phyloP scores from a whole-genome alignment of 805 yeast genomes.

The Gaillardinia entomophila region DNA sequence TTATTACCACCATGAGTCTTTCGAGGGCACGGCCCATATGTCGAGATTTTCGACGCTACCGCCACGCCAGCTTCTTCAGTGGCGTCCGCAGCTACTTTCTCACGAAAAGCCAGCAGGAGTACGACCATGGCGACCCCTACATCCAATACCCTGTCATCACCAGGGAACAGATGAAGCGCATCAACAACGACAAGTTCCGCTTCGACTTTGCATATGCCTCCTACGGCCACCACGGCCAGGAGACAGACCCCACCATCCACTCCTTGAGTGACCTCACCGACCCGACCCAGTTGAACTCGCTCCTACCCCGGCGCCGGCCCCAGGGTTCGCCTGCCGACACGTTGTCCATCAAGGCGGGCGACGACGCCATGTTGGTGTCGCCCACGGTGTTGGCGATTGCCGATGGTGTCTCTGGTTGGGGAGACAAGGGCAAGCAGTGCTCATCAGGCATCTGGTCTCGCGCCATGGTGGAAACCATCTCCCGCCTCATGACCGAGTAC shows the following conservation, averaged over 20 bases:
- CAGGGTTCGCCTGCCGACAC: constrained; percentile 51
- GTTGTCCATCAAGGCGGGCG: constrained; percentile 47
- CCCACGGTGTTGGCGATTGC: constrained; percentile 50
- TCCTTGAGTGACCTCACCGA: constrained; percentile 48
- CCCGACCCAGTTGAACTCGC: constrained; percentile 37
- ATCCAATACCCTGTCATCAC: constrained; percentile 38
- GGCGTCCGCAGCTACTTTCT: constrained; percentile 19
- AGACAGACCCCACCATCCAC: constrained; percentile 34
- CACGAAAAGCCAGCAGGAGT: constrained; percentile 6
- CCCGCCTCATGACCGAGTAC: constrained; percentile 41
- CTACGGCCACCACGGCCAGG: constrained; percentile 42
- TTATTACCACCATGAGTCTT: too few species aligned
- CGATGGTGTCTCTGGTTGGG: constrained; percentile 57
- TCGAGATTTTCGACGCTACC: too few species aligned
- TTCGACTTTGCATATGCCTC: constrained; percentile 41
- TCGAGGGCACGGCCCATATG: too few species aligned
- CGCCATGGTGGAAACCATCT: constrained; percentile 45
- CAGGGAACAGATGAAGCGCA: constrained; percentile 29
- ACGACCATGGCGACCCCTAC: constrained; percentile 29
- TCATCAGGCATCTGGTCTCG: constrained; percentile 50
- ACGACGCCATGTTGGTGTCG: constrained; percentile 52
- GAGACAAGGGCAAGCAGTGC: constrained; percentile 34
- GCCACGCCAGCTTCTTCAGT: too few species aligned
- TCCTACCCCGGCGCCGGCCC: constrained; percentile 45
- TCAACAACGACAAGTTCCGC: constrained; percentile 29